Conservation (phyloP, 1,284 basidiomycete genomes). For the Ustilago lituana region DNA sequence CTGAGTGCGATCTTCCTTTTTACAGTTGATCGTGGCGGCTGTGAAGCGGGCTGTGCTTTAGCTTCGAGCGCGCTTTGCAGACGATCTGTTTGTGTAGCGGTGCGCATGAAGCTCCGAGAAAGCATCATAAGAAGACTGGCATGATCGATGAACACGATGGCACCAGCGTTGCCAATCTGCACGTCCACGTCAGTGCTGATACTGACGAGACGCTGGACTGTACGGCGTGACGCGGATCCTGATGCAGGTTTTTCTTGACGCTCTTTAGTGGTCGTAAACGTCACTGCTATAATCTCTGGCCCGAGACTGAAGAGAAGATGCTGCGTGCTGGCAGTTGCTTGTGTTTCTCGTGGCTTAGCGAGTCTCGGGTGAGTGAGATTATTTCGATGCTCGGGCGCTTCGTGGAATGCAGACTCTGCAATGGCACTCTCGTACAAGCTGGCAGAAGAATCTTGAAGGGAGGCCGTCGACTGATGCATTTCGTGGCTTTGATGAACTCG, state of each 20-base stretch:
- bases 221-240: constrained; percentile 11
- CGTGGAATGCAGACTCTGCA: constrained; percentile 6
- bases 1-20: constrained; percentile 7
- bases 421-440: constrained; percentile 48
- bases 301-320: constrained; percentile 32
- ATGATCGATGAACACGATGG: constrained; percentile 34
- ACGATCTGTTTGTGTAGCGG: background rate
- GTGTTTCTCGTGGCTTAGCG: background rate
- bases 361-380: background rate
- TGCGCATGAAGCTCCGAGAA: background rate
- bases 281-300: constrained; percentile 15
- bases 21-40: background rate
- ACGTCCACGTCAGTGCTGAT: constrained; percentile 24
- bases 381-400: background rate
- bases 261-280: constrained; percentile 34
- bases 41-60: background rate
- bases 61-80: background rate
- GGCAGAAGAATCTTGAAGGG: constrained; percentile 29
- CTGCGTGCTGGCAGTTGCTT: background rate
- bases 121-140: constrained; percentile 17
- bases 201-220: constrained; percentile 23
- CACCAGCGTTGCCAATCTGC: constrained; percentile 28
- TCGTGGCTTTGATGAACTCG: background rate
- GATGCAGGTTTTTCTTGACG: constrained; percentile 11
- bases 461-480: constrained; percentile 15